Conservation (phyloP, 2,329 filamentous ascomycete species). For the Geosmithia flava region DNA sequence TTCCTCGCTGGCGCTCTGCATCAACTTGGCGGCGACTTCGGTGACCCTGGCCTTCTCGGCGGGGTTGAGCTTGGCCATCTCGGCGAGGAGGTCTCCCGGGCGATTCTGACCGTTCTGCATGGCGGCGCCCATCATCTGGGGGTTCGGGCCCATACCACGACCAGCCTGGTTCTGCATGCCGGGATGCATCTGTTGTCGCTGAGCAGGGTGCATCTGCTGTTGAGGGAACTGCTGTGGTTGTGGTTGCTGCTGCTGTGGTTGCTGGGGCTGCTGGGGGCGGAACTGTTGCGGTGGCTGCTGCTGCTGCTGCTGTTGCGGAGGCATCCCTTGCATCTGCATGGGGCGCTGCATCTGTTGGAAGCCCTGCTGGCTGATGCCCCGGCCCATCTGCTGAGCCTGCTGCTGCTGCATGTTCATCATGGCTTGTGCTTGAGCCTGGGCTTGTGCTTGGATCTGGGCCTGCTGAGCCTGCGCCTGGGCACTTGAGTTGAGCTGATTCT, state of each 20-base stretch:
- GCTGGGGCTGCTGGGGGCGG: slow-evolving; percentile 11
- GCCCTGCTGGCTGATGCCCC: slow-evolving; percentile 36
- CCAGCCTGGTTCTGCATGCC: slow-evolving; percentile 23
- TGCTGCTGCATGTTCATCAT: slow-evolving; percentile 36
- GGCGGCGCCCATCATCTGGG: slow-evolving; percentile 16
- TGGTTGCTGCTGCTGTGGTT: slow-evolving; percentile 15
- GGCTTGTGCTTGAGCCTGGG: slow-evolving; percentile 27
- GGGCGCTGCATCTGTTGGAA: slow-evolving; percentile 47
- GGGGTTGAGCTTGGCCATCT: slow-evolving; percentile 25
- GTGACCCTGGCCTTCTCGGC: slow-evolving; percentile 32
- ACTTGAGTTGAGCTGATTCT: slow-evolving; percentile 35
- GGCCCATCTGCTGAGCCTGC: slow-evolving; percentile 28
- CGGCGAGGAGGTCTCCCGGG: slow-evolving; percentile 12
- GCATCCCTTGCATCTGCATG: slow-evolving; percentile 40
- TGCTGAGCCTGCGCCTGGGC: slow-evolving; percentile 18
- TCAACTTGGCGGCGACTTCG: slow-evolving; percentile 28
- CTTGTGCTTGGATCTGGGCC: slow-evolving; percentile 11
- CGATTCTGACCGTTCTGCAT: slow-evolving; percentile 23
- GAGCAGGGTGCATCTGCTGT: slow-evolving; percentile 43
- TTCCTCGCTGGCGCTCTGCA: slow-evolving; percentile 26
- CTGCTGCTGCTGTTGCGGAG: slow-evolving; percentile 28
- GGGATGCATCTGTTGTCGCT: slow-evolving; percentile 20
- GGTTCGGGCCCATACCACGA: slow-evolving; percentile 26
- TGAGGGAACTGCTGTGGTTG: slow-evolving; percentile 28
- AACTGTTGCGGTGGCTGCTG: slow-evolving; percentile 14